Conservation (phyloP, 1,139 yeast species). For the Sugiyamaella pinicola region DNA sequence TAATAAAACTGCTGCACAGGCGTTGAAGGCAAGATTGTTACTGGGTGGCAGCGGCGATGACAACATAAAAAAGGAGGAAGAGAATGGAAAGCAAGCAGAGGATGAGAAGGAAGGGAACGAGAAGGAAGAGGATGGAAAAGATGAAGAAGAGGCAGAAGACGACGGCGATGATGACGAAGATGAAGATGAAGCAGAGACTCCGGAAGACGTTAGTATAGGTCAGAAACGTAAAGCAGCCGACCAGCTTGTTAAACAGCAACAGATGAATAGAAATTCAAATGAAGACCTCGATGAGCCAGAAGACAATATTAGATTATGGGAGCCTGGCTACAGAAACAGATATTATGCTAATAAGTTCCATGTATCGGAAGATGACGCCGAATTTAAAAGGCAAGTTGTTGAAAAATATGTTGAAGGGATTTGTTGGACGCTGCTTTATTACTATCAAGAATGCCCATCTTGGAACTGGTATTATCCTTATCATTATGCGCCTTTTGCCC, state of each 20-base stretch:
- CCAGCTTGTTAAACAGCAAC: conserved; percentile 16
- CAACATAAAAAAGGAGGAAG: conserved; percentile 29
- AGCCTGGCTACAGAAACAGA: conserved; percentile 82
- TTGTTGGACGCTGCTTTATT: conserved; percentile 90
- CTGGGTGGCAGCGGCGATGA: conserved; percentile 23
- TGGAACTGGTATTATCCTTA: conserved; percentile 99
- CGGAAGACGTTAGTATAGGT: conserved; percentile 15
- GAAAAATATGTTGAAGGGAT: conserved; percentile 87
- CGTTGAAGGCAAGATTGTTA: conserved; percentile 51
- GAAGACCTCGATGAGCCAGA: conserved; percentile 40
- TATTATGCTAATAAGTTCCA: conserved; percentile 80
- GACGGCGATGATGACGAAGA: conserved; percentile 33
- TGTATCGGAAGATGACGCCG: conserved; percentile 57
- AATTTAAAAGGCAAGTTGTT: conserved; percentile 63
- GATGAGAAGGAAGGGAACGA: conserved; percentile 33
- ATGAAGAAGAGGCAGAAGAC: conserved; percentile 27
- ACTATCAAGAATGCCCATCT: conserved; percentile 96
- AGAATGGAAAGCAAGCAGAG: conserved; percentile 25
- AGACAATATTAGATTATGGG: conserved; percentile 74
- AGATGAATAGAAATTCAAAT: conserved; percentile 4
- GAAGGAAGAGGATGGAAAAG: conserved; percentile 32
- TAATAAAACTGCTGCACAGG: conserved; percentile 69
- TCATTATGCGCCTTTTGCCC: conserved; percentile 97
- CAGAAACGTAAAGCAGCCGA: conserved; percentile 24
- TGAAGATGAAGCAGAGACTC: conserved; percentile 26